Conservation (phyloP, 345 rosid species). For the Limnanthes douglasii region DNA sequence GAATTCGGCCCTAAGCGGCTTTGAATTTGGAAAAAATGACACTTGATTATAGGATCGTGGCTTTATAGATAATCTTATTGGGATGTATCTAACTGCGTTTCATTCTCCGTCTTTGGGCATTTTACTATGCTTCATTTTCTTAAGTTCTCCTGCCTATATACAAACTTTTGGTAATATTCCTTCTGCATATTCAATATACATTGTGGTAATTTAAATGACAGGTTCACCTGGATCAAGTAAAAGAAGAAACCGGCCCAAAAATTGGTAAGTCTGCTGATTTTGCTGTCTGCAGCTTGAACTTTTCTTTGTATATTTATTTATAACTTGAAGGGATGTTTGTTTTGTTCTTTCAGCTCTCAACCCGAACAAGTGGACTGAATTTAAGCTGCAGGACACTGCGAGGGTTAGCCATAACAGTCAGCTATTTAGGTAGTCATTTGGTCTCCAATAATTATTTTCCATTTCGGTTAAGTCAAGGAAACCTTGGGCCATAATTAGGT, state of each 20-base stretch:
- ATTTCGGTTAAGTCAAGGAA: not conserved
- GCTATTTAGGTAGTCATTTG: constrained; percentile 51
- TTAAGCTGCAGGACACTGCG: constrained; percentile 87
- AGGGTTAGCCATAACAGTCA: constrained; percentile 87
- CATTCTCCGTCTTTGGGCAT: not conserved
- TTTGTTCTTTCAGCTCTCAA: constrained; percentile 44
- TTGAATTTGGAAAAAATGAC: not conserved
- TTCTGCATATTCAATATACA: not conserved
- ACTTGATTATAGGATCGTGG: not conserved
- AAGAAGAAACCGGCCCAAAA: constrained; percentile 42
- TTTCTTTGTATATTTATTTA: not conserved
- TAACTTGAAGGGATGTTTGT: constrained; percentile 1
- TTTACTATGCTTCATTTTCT: constrained; percentile 1
- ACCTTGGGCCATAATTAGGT: not conserved
- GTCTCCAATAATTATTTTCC: not conserved
- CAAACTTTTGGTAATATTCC: not conserved
- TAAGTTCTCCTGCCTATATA: no score
- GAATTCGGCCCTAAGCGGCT: no score
- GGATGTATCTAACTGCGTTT: not conserved
- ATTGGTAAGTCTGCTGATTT: constrained; percentile 26
- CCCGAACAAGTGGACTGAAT: constrained; percentile 86
- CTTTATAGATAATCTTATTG: not conserved
- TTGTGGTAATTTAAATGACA: constrained; percentile 13
- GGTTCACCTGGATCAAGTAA: constrained; percentile 62
- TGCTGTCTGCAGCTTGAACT: not conserved